Evolutionary conservation across 1,139 yeast species (phyloP).

Genomic region (Arxiozyma telluris): DNA sequence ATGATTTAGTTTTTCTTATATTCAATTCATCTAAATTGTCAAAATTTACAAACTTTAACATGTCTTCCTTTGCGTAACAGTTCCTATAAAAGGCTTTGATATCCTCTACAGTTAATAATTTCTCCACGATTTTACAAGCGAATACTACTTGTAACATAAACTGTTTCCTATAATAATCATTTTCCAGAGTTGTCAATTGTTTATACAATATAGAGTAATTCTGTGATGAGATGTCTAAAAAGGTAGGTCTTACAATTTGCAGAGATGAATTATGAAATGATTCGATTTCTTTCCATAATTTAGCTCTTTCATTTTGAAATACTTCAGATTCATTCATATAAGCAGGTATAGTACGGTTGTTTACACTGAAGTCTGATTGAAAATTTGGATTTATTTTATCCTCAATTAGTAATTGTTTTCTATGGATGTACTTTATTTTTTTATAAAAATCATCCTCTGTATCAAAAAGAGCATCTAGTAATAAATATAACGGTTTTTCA

Average conservation of each 20-base stretch:
- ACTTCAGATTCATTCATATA: constrained; percentile 13
- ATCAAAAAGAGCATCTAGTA: constrained; percentile 23
- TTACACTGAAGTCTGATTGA: constrained; percentile 12
- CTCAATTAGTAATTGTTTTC: constrained; percentile 10
- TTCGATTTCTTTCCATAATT: constrained; percentile 14
- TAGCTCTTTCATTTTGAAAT: constrained; percentile 11
- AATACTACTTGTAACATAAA: constrained; percentile 22
- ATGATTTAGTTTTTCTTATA: constrained; percentile 11
- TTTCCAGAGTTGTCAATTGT: constrained; percentile 18
- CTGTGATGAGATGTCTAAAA: constrained; percentile 16
- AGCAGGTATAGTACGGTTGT: constrained; percentile 10
- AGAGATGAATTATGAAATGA: constrained; percentile 4
- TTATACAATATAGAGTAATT: constrained; percentile 17
- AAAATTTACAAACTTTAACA: constrained; percentile 9
- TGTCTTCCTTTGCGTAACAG: constrained; percentile 18
- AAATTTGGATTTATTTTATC: constrained; percentile 16
- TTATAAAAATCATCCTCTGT: constrained; percentile 24
- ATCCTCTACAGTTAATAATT: constrained; percentile 16
- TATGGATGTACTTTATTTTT: constrained; percentile 11
- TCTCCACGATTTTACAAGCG: constrained; percentile 15
- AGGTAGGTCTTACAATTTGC: constrained; percentile 15
- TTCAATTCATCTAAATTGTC: constrained; percentile 12
- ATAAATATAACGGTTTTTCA: constrained; percentile 17
- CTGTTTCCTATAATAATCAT: constrained; percentile 25
- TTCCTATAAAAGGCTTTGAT: constrained; percentile 16